A percentile compares a stretch with the other conserved stretches of the same genome.
phyloP scores from a whole-genome alignment of 495 filamentous ascomycete species.

The Trichoderma orchidacearum region DNA sequence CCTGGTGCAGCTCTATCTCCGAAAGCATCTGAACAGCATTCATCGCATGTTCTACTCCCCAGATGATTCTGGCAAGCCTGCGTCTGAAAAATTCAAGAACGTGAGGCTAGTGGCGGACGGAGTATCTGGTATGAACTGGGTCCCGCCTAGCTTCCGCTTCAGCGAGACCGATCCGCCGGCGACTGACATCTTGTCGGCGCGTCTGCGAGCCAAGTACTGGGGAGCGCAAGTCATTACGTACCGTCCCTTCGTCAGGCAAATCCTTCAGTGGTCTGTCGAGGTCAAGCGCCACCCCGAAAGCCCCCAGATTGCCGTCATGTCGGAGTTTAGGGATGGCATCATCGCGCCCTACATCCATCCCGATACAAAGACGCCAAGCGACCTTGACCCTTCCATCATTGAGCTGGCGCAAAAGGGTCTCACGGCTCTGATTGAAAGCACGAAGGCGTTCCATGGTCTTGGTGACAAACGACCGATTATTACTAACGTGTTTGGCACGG shows the following conservation, averaged over 20 bases:
- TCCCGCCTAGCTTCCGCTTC: conserved; percentile 42
- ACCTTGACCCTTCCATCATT: conserved; percentile 35
- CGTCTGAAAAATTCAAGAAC: conserved; percentile 12
- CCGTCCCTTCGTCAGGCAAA: conserved; percentile 63
- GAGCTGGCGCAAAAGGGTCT: conserved; percentile 45
- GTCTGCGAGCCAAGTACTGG: conserved; percentile 87
- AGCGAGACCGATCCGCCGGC: conserved; percentile 52
- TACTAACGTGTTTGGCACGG: conserved; percentile 90
- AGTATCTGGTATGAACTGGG: conserved; percentile 24
- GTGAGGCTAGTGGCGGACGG: conserved; percentile 36
- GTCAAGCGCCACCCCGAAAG: conserved; percentile 12
- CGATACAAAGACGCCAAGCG: conserved; percentile 10
- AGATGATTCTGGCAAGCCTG: conserved; percentile 15
- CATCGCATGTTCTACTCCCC: conserved; percentile 70
- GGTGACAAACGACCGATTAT: conserved; percentile 56
- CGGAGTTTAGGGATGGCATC: conserved; percentile 13
- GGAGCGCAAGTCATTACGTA: conserved; percentile 84
- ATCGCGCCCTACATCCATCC: conserved; percentile 14
- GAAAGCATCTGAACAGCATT: conserved; percentile 72
- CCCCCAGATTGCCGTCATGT: background rate
- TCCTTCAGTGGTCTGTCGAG: conserved; percentile 30
- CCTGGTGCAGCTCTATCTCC: conserved; percentile 69
- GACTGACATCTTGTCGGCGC: conserved; percentile 64
- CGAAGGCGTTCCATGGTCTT: conserved; percentile 68
- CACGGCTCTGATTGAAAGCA: conserved; percentile 68